A percentile compares a stretch with the other conserved stretches of the same genome.
phyloP scores from a whole-genome alignment of 129 eudicot species.

The Sambucus nigra region DNA sequence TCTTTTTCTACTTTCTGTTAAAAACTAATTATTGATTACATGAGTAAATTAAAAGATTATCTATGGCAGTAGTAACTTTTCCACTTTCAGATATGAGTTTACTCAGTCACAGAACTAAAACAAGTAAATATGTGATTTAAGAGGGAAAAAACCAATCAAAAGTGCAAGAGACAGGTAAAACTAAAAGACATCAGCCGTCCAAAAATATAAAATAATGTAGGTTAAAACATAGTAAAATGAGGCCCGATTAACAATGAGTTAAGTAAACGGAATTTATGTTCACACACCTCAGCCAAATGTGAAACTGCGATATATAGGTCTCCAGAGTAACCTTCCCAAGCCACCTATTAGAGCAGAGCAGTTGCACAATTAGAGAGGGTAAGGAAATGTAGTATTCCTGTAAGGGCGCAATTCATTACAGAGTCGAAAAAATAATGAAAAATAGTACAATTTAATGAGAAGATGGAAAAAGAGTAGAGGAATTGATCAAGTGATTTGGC shows the following conservation, averaged over 20 bases:
- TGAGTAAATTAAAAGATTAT: too few species aligned
- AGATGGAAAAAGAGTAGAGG: too few species aligned
- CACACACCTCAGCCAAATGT: conserved; percentile 83
- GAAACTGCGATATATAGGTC: conserved; percentile 90
- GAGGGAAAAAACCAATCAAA: background rate
- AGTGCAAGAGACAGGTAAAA: background rate
- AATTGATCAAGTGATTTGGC: too few species aligned
- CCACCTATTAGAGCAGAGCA: conserved; percentile 47
- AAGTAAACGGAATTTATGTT: background rate
- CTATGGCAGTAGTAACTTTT: too few species aligned
- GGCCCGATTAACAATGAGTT: background rate
- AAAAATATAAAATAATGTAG: background rate
- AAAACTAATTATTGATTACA: background rate
- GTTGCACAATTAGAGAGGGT: background rate
- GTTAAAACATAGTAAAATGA: background rate
- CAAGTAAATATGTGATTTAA: background rate
- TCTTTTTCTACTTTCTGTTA: background rate
- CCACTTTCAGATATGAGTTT: background rate
- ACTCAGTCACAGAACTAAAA: background rate
- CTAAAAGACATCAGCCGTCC: background rate
- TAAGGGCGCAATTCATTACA: too few species aligned
- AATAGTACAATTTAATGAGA: too few species aligned
- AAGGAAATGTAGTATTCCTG: background rate
- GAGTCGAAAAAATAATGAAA: too few species aligned
- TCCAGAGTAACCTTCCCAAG: conserved; percentile 92